These are phyloP conservation scores for Emmonsiellopsis sp. DNA, from an alignment of 2,329 filamentous ascomycete genomes.

Conservation along the genomic window DNA sequence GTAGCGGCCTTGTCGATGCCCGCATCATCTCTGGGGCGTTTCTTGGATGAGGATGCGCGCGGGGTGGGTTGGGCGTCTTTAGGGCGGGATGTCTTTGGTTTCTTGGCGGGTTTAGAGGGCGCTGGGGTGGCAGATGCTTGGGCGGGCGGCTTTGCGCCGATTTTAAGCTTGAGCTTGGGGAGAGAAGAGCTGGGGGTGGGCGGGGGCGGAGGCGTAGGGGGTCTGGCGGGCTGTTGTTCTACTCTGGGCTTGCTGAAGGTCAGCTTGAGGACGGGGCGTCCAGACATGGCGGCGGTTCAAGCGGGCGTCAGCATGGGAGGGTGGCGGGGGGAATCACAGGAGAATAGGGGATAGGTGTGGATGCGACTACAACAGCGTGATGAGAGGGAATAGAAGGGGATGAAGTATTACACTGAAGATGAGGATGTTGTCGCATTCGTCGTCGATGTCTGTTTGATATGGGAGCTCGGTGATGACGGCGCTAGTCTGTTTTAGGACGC, in stretches of 20 bases:
- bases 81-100: slow-evolving; percentile 5
- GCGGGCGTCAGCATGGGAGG: neutral
- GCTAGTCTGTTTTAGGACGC: too few species aligned
- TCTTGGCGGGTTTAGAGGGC: slow-evolving; percentile 15
- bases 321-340: neutral
- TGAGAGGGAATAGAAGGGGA: neutral
- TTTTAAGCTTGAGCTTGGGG: slow-evolving; percentile 33
- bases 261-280: slow-evolving; percentile 31
- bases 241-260: slow-evolving; percentile 31
- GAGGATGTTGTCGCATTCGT: too few species aligned
- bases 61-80: slow-evolving; percentile 1
- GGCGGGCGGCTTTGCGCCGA: slow-evolving; percentile 21
- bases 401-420: too few species aligned
- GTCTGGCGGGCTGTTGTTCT: slow-evolving; percentile 14
- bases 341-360: neutral
- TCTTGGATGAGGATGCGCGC: slow-evolving; percentile 8
- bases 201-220: slow-evolving; percentile 13
- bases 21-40: slow-evolving; percentile 9
- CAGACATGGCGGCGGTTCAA: slow-evolving; percentile 23
- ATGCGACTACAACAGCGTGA: neutral
- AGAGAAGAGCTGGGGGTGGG: slow-evolving; percentile 17
- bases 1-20: neutral
- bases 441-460: too few species aligned
- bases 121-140: slow-evolving; percentile 16
- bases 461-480: too few species aligned